Evolutionary conservation across 1,139 yeast species (phyloP).

Genomic region (Blastobotrys buckinghamii): DNA sequence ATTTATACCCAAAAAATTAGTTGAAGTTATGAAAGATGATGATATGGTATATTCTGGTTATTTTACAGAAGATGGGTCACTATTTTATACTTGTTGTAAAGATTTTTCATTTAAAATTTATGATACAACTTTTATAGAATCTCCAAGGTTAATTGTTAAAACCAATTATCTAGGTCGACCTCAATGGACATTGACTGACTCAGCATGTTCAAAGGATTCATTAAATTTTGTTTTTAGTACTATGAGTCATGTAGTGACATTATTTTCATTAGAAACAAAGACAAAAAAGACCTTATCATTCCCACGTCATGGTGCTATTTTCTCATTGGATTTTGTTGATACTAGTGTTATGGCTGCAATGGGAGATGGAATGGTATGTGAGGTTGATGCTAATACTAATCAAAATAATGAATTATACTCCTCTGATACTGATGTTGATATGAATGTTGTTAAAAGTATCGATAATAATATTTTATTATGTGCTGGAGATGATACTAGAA

Average conservation of each 20-base stretch:
- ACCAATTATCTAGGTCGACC: conserved; percentile 11
- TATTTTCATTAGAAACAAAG: not conserved
- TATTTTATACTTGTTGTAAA: conserved; percentile 26
- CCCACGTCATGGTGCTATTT: not conserved
- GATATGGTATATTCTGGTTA: conserved; percentile 26
- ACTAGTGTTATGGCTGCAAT: not conserved
- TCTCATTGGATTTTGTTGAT: conserved; percentile 6
- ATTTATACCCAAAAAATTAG: not conserved
- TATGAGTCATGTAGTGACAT: conserved; percentile 20
- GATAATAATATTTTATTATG: conserved; percentile 53
- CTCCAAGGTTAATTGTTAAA: conserved; percentile 18
- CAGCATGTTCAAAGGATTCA: conserved; percentile 25
- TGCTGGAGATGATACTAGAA: conserved; percentile 78
- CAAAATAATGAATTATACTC: not conserved
- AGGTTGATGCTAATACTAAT: conserved; percentile 14
- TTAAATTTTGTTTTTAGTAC: conserved; percentile 20
- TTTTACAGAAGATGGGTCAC: conserved; percentile 27
- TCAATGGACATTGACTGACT: conserved; percentile 32
- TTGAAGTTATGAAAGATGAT: not conserved
- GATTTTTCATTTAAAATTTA: conserved; percentile 26
- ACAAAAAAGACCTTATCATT: too few species aligned
- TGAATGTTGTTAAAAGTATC: conserved; percentile 9
- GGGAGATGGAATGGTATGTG: conserved; percentile 2
- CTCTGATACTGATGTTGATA: conserved; percentile 5
- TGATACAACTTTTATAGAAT: conserved; percentile 20